Base-by-base conservation (phyloP, 1,284 basidiomycete genomes). In the Microstroma glucosiphilum region DNA sequence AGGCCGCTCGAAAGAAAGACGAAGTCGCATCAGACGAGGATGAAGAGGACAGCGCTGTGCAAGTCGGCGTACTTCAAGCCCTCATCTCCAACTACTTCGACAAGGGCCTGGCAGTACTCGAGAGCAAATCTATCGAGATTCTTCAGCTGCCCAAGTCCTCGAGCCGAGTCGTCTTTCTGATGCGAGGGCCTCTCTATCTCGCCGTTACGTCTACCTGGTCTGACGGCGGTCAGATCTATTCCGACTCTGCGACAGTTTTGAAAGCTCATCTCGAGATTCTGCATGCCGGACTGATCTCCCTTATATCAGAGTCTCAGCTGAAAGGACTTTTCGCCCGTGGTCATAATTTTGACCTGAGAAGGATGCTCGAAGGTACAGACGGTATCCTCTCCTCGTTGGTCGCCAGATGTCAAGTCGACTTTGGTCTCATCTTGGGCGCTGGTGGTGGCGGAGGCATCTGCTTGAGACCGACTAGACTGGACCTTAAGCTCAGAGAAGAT, bases 61-160 rank as follows among this genome's bases (percentile, higher is more conserved):
- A 87, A 25, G 89, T 94, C 73, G 94, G 92, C 25, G 86, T 98
- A 48, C 90, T 94, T 81, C 94, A 97, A 80, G 92, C 94, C 1
- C 84, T 98, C 8, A 88, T 98, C 58, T 93, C 92, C 12, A 80
- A 82, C 60, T 81, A 80, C 64, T 78, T 75, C 26, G 72, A 75
- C 55, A 75, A 77, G 53, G 71, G 73, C 6, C 70, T 72, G 9
- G 68, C 69, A 37, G 60, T 64, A 56, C 66, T 78, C 40, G 67
- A 71, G 13, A 64, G 60, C 57, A 70, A 71, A 17, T n/a, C 26
- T 40, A 37, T 56, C 9, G 19, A 57, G 9, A 57, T 63, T 2
- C 65, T 71, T 30, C 49, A 59, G n/a, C 25, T 51, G 17, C 63
- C 48, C 11, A 41, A 21, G 41, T 63, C 65, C 23, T 25, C 82